Base-by-base conservation (phyloP, 768 basidiomycete genomes). In the Termitomyces sp. region DNA sequence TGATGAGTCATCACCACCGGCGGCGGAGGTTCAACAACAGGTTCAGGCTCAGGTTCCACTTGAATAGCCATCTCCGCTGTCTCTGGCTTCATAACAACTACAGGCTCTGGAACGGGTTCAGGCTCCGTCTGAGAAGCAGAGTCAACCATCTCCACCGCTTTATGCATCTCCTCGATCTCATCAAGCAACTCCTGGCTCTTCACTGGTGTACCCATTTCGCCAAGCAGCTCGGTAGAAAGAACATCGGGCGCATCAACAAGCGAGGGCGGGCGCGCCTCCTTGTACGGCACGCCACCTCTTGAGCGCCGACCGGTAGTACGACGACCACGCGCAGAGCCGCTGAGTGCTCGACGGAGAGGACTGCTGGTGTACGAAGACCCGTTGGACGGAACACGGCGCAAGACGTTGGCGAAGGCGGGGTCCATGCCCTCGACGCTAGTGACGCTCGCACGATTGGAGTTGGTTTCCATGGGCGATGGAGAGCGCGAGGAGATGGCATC, bases 391-490 rank as follows among this genome's bases (percentile, higher is more conserved):
- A 79, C 73, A 22, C 87, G 86, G 58, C 84, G 84, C 49, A 94
- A 84, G 15, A 92, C 80, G 61, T 90, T 91, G 57, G 92, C 91
- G 68, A 92, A 95, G 0, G 76, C 81, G 11, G 94, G 93, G 63
- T 94, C 93, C 89, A 95, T 91, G 48, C 91, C 92, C 59, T 94
- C 91, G 4, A 92, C 82, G 66, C 88, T 91, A 9, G 84, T 90
- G 4, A 92, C 81, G 67, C 88, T 91, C 7, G 84, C 84, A 39
- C 87, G 80, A 66, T 90, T 89, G 4, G 87, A 88, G 9, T 70
- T 73, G 13, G 73, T 67, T 42, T 76, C 69, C 40, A 73, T 71
- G 11, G 74, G 76, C 9, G 79, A 75, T 1, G 81, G 79, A 3
- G 81, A 81, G 32, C 67, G 72, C 15, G 73, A 72, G 2, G 64